Conservation (phyloP, 345 rosid genomes). For the Salix udensis region DNA sequence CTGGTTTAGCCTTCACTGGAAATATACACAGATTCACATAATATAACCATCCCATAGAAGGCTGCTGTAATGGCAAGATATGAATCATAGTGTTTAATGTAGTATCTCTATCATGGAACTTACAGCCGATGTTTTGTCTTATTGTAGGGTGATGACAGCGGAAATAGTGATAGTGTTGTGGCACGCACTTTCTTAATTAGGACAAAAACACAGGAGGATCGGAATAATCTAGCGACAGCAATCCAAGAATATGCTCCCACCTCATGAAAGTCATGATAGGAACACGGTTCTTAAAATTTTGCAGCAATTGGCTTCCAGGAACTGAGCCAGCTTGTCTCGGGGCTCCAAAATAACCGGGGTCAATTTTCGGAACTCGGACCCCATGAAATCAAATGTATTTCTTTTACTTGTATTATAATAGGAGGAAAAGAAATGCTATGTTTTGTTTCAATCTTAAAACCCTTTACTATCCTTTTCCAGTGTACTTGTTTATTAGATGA, state of each 20-base stretch:
- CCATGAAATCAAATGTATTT: conserved; percentile 18
- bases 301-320: conserved; percentile 13
- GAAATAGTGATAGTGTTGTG: conserved; percentile 35
- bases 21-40: neutral
- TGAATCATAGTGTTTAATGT: neutral
- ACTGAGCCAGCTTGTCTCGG: conserved; percentile 15
- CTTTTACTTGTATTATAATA: conserved; percentile 24
- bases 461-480: neutral
- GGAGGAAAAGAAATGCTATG: neutral
- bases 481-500: neutral
- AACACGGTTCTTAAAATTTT: conserved; percentile 15
- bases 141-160: conserved; percentile 58
- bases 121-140: neutral
- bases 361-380: conserved; percentile 7
- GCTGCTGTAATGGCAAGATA: neutral
- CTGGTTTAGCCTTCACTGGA: neutral
- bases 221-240: conserved; percentile 63
- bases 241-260: conserved; percentile 81
- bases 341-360: conserved; percentile 16
- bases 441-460: neutral
- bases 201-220: conserved; percentile 70
- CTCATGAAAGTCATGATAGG: conserved; percentile 31
- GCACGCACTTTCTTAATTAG: conserved; percentile 81
- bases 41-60: neutral
- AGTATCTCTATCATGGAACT: neutral